These are phyloP conservation scores for Rostrohypoxylon terebratum DNA, from an alignment of 495 filamentous ascomycete species.

Conservation along the genomic window DNA sequence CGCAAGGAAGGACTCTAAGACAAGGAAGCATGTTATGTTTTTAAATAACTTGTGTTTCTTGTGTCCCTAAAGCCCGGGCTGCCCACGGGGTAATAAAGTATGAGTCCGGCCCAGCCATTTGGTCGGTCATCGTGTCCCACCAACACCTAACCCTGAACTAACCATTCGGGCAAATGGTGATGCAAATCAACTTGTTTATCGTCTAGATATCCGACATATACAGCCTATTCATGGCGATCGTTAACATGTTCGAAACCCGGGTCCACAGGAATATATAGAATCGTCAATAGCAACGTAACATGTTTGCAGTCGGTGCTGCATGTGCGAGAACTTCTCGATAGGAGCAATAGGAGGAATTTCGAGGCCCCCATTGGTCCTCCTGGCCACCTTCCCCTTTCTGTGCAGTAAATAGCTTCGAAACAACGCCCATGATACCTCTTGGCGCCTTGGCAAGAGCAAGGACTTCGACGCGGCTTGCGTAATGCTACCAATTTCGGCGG, in stretches of 20 bases:
- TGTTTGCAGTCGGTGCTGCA: conserved; percentile 26
- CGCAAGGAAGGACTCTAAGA: conserved; percentile 3
- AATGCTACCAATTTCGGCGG: conserved; percentile 22
- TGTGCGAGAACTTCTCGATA: conserved; percentile 29
- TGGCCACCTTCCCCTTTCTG: conserved; percentile 34
- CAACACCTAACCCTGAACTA: conserved; percentile 4
- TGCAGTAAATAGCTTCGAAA: conserved; percentile 35
- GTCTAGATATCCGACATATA: conserved; percentile 26
- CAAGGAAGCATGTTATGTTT: conserved; percentile 12
- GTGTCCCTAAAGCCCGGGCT: conserved; percentile 19
- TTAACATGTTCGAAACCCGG: conserved; percentile 18
- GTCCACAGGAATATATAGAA: conserved; percentile 43
- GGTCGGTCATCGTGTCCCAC: conserved; percentile 5
- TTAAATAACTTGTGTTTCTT: conserved; percentile 11
- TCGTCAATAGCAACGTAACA: conserved; percentile 41
- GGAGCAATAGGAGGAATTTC: conserved; percentile 18
- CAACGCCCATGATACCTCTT: conserved; percentile 6
- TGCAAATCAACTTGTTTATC: conserved; percentile 26
- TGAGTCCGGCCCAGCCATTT: conserved; percentile 4
- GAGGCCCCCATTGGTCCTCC: conserved; percentile 25
- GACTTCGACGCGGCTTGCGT: conserved; percentile 32
- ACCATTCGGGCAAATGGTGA: conserved; percentile 28
- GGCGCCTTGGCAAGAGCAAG: conserved; percentile 23
- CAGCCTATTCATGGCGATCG: conserved; percentile 42
- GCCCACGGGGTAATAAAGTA: conserved; percentile 31